Base-by-base conservation (phyloP, 2,329 filamentous ascomycete genomes). In the Penicillium capsulatum region DNA sequence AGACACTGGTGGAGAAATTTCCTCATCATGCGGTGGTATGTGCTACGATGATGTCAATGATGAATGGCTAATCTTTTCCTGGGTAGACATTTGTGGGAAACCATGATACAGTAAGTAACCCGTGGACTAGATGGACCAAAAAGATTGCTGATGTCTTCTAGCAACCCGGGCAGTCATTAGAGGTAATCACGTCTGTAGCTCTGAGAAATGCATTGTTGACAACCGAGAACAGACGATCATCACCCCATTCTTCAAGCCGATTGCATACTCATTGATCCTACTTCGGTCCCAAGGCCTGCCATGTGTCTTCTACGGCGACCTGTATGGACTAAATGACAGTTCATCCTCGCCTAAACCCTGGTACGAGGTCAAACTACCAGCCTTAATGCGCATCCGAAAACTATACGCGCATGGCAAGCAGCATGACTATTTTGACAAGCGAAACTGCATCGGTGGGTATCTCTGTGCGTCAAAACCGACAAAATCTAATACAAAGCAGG, bases 221-320 rank as follows among this genome's bases (percentile, higher is more conserved):
- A 17, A 38, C 20, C 19, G 6, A 19, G 19, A 7, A n/a, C 35
- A 76, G 50, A 76, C 79, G 0, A 74, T 75, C 2, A 77, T 88
- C 29, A 73, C 78, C 39, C 70, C 72, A 17, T 83, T 77, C 67
- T 84, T 87, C 68, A 86, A 85, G 59, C 76, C 81, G 0, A 71
- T 87, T 10, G 84, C 83, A 7, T 86, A 88, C 59, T 68, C 81
- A 0, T 73, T 88, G 30, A 86, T 87, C 40, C 74, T 88, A 1
- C 75, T 87, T 15, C 75, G 81, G n/a, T 62, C 69, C 31, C 68
- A 77, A 31, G 81, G 81, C 10, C 74, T 79, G 16, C 83, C 83
- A 0, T 84, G 79, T 50, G 67, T 84, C 19, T 86, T 86, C 59
- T 86, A 81, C 57, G 81, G 82, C 16, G 81, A 86, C 53, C 61